Percentiles rank a stretch among this genome's conserved stretches.
phyloP scores from a whole-genome alignment of 805 yeast species.

The Suhomyces sp. region DNA sequence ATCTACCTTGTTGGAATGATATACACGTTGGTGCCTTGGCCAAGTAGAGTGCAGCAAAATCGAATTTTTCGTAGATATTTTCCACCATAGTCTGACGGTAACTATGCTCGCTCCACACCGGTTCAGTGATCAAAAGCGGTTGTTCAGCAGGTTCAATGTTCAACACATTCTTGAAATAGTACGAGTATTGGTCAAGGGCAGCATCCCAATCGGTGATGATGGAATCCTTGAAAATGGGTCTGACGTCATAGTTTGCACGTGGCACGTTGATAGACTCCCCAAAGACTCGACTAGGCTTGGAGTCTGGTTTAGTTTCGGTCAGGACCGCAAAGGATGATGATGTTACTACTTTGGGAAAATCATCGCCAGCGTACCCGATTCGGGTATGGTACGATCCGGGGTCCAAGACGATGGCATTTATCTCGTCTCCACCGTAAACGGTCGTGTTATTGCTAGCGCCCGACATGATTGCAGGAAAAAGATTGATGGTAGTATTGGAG shows the following conservation, averaged over 20 bases:
- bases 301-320: constrained; percentile 20
- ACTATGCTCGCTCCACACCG: constrained; percentile 73
- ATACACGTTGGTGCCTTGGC: constrained; percentile 86
- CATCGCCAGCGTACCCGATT: constrained; percentile 91
- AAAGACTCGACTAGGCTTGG: constrained; percentile 27
- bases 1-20: constrained; percentile 85
- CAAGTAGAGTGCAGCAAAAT: constrained; percentile 77
- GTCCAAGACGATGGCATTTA: constrained; percentile 86
- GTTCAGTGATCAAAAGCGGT: constrained; percentile 83
- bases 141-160: constrained; percentile 58
- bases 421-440: constrained; percentile 63
- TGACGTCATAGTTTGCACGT: constrained; percentile 48
- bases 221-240: constrained; percentile 60
- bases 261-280: constrained; percentile 52
- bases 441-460: constrained; percentile 18
- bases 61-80: constrained; percentile 62
- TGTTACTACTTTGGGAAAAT: constrained; percentile 70
- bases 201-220: constrained; percentile 83
- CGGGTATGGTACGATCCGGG: constrained; percentile 85
- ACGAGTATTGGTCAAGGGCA: constrained; percentile 69
- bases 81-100: constrained; percentile 74
- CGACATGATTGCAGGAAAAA: constrained; percentile 17
- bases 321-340: constrained; percentile 68
- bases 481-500: constrained; percentile 1
- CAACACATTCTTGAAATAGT: constrained; percentile 53